Conservation (phyloP, 129 eudicot species). For the Glebionis coronaria region DNA sequence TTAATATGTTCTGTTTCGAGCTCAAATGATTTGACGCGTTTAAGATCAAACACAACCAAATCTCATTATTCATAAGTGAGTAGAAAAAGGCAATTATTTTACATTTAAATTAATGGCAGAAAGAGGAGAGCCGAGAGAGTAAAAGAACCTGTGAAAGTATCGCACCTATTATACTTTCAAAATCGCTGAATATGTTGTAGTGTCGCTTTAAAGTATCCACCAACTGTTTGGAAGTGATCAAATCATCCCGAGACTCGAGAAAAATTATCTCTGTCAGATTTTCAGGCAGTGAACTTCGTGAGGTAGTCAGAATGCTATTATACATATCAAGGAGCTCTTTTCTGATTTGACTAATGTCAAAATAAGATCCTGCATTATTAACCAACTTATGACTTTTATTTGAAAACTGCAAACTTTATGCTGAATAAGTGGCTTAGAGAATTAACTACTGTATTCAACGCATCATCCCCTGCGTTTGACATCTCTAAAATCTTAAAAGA, state of each 20-base stretch:
- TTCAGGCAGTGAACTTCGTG: constrained; percentile 35
- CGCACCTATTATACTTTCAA: no score
- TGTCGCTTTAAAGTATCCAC: no score
- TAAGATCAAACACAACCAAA: no score
- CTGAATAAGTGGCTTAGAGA: constrained; percentile 46
- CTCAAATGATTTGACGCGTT: background rate
- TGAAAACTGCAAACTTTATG: constrained; percentile 36
- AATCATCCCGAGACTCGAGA: constrained; percentile 59
- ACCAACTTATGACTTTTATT: constrained; percentile 28
- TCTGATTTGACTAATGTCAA: constrained; percentile 48
- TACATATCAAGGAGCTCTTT: constrained; percentile 44
- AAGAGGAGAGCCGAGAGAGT: background rate
- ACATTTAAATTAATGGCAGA: background rate
- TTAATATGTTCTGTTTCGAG: background rate
- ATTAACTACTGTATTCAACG: constrained; percentile 44
- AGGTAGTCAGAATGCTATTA: constrained; percentile 32
- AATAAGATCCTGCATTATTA: constrained; percentile 31
- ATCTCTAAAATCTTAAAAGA: no score
- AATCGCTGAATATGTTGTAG: no score
- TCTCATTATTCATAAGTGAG: no score
- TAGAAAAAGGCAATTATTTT: no score
- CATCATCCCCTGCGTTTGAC: constrained; percentile 48
- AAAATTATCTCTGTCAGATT: constrained; percentile 33
- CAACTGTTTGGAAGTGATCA: no score
- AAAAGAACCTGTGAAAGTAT: no score